Evolutionary conservation across 1,139 yeast species (phyloP), one percentile per base, ranked within the genome.

Genomic region (Maudiozyma humilis): DNA sequence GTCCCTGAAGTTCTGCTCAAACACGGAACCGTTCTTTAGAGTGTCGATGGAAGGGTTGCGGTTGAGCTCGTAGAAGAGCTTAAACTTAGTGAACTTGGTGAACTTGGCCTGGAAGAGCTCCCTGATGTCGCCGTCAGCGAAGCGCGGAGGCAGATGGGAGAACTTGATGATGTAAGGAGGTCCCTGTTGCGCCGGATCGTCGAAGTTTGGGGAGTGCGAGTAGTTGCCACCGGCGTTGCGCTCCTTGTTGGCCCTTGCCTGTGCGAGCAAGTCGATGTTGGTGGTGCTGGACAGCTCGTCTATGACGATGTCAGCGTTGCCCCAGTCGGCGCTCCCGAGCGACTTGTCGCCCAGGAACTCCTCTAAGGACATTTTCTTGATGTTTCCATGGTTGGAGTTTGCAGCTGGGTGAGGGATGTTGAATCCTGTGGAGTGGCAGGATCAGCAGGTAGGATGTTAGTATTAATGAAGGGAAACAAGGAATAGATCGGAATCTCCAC

Each of bases 81-180:
- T 68, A 48, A 64, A 59, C 48, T 68, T 68, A 18, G 57, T 49
- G 40, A 54, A 64, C 41, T 57, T 60, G 45, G 66, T 63, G 41
- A 60, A 61, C 40, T 68, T 61, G 14, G 69, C 63, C 14, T 62
- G 57, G 47, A 67, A 63, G 29, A 67, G 49, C 42, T 66, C 69
- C 35, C 56, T 58, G 15, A 67, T 60, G 36, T 66, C 63, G 13
- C 49, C 56, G 43, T 59, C 53, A 3, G 66, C 62, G 47, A 67
- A 66, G 38, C 50, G 56, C 10, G 63, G 56, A 4, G 81, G 81
- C 39, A 78, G 60, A 47, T 75, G 73, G 15, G 72, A 57, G 38
- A 79, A 62, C 54, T 78, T 79, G 35, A 76, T 71, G 39, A 78
- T 78, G 57, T 69, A 78, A 3, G 84, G 85, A 0, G 81, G 80